These are phyloP conservation scores for Hanseniaspora lachancei DNA, from an alignment of 805 yeast species.

Conservation along the genomic window DNA sequence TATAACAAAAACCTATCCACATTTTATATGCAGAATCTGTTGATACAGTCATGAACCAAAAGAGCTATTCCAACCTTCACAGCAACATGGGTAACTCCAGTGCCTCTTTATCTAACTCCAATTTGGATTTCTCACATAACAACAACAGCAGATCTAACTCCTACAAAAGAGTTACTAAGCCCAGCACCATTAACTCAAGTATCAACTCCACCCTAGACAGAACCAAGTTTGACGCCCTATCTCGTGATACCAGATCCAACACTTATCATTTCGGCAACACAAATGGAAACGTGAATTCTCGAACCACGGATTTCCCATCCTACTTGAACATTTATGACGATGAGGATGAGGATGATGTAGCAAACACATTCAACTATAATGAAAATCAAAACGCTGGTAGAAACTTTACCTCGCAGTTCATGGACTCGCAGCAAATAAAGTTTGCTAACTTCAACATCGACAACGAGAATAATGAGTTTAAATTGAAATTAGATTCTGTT, in stretches of 20 bases:
- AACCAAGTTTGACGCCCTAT: neutral
- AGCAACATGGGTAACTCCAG: neutral
- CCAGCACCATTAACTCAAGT: neutral
- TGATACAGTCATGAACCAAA: neutral
- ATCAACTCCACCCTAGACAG: neutral
- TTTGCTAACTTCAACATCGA: neutral
- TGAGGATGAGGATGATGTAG: conserved; percentile 1
- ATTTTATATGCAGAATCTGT: neutral
- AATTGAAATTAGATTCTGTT: conserved; percentile 1
- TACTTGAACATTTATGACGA: conserved; percentile 3
- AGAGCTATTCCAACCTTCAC: neutral
- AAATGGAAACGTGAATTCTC: neutral
- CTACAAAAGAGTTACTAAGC: conserved; percentile 2
- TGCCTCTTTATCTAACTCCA: neutral
- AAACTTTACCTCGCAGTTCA: neutral
- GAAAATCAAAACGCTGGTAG: neutral
- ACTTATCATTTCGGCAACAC: conserved; percentile 9
- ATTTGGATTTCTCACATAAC: neutral
- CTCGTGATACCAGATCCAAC: conserved; percentile 6
- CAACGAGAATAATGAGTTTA: neutral
- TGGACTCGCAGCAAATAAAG: conserved; percentile 1
- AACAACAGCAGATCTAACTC: conserved; percentile 5
- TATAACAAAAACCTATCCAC: too few species aligned
- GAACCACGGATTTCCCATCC: neutral
- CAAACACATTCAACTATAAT: neutral